Conservation (phyloP, 2,329 filamentous ascomycete species). For the Monosporascus sp. region DNA sequence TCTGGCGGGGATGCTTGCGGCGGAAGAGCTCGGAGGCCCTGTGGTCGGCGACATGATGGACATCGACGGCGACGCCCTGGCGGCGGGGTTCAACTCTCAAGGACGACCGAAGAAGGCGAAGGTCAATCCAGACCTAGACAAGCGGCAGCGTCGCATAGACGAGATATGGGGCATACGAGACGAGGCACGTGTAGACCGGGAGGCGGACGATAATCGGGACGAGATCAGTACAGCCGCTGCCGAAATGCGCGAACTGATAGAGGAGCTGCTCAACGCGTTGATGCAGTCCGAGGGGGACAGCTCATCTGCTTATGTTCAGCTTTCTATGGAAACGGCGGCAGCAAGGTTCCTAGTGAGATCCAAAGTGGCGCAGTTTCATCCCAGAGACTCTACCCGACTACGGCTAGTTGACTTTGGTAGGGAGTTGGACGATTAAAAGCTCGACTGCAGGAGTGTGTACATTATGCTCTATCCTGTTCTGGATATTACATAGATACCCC, state of each 20-base stretch:
- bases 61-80: conserved; percentile 54
- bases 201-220: conserved; percentile 30
- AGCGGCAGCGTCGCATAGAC: conserved; percentile 56
- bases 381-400: conserved; percentile 55
- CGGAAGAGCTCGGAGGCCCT: conserved; percentile 78
- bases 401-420: conserved; percentile 60
- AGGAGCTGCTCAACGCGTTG: conserved; percentile 56
- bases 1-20: conserved; percentile 71
- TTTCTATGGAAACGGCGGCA: conserved; percentile 57
- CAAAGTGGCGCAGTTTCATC: conserved; percentile 63
- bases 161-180: conserved; percentile 52
- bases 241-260: conserved; percentile 57
- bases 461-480: background rate
- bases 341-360: conserved; percentile 60
- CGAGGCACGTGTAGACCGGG: conserved; percentile 16
- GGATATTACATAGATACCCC: background rate
- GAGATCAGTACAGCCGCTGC: conserved; percentile 46
- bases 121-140: conserved; percentile 39
- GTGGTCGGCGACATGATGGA: conserved; percentile 72
- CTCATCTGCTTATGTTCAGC: conserved; percentile 52
- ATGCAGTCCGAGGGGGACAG: conserved; percentile 50
- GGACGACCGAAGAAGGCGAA: conserved; percentile 51
- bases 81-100: conserved; percentile 55
- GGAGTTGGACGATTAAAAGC: conserved; percentile 49
- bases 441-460: background rate